A percentile compares a stretch with the other conserved stretches of the same genome.
These are phyloP conservation scores for Leptographium galeiforme DNA, from an alignment of 2,329 filamentous ascomycete genomes.

Conservation along the genomic window DNA sequence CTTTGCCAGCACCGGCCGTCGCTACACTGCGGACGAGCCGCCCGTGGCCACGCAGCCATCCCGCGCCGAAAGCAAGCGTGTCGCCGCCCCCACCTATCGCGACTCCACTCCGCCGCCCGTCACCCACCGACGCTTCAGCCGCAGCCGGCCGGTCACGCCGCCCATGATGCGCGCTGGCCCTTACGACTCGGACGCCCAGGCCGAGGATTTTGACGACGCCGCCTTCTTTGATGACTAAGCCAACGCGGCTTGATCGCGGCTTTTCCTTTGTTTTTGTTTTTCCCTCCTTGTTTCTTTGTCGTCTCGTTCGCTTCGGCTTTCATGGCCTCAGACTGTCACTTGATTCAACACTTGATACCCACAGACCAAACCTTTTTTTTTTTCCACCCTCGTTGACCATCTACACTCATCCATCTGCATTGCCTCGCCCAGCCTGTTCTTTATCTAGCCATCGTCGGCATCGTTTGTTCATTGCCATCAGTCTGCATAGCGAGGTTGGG, in stretches of 20 bases:
- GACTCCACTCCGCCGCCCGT: conserved; percentile 25
- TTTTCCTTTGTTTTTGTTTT: background rate
- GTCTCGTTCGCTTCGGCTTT: background rate
- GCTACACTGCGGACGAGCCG: conserved; percentile 39
- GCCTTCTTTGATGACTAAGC: conserved; percentile 39
- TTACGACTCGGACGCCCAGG: conserved; percentile 49
- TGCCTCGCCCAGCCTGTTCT: too few species aligned
- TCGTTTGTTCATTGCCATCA: background rate
- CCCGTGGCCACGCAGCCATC: conserved; percentile 14
- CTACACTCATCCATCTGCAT: background rate
- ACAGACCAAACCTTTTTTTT: background rate
- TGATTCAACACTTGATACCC: conserved; percentile 1
- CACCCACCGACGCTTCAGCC: conserved; percentile 21
- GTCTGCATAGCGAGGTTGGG: background rate
- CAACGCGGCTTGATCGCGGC: background rate
- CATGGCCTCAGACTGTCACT: background rate
- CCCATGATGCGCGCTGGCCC: conserved; percentile 45
- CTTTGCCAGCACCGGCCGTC: conserved; percentile 45
- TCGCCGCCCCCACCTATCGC: conserved; percentile 12
- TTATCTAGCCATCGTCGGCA: background rate
- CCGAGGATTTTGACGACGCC: conserved; percentile 45
- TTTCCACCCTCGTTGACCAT: background rate
- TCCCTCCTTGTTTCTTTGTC: background rate
- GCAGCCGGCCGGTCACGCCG: conserved; percentile 36
- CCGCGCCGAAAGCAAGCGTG: conserved; percentile 25